Evolutionary conservation across 1,284 basidiomycete species (phyloP), one percentile per base, ranked within the genome.

Genomic region (Puccinia hordei): DNA sequence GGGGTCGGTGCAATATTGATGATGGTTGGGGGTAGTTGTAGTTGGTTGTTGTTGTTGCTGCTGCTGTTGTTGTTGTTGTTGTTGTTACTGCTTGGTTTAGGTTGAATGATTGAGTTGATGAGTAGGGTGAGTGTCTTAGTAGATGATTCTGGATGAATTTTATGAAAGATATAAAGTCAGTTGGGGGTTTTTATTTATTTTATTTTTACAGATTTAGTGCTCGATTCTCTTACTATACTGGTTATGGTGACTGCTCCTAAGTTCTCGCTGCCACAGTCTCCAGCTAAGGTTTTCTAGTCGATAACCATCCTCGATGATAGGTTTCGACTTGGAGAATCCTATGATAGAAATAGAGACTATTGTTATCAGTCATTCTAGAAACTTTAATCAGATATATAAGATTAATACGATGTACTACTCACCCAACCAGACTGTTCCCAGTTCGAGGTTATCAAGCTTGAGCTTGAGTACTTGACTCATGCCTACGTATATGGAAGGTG

Each of bases 201-300:
- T n/a, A n/a, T n/a, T n/a, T n/a, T n/a, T n/a, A n/a, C n/a, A n/a
- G n/a, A n/a, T n/a, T n/a, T n/a, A n/a, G n/a, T n/a, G n/a, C n/a
- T n/a, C n/a, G n/a, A n/a, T n/a, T n/a, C n/a, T n/a, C n/a, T n/a
- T n/a, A n/a, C n/a, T n/a, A n/a, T n/a, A n/a, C n/a, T 57, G 22
- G 57, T 27, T 27, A 33, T 33, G 17, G 19, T 30, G 33, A 49
- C 19, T 57, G 59, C 44, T 38, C 6, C 38, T 61, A 15, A 61
- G 30, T 63, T 76, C 61, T 51, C 57, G 38, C 35, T 76, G 74
- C 74, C 74, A 76, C 4, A 76, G 46, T 66, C 74, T 46, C 74
- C 74, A 76, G 57, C 59, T 76, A n/a, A 76, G 57, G 57, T 76
- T 76, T 66, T 76, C 74, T 2, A 76, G 27, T 24, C 74, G 74